These are phyloP conservation scores for Dicorynia guianensis DNA, from an alignment of 306 rosid genomes.

Conservation along the genomic window DNA sequence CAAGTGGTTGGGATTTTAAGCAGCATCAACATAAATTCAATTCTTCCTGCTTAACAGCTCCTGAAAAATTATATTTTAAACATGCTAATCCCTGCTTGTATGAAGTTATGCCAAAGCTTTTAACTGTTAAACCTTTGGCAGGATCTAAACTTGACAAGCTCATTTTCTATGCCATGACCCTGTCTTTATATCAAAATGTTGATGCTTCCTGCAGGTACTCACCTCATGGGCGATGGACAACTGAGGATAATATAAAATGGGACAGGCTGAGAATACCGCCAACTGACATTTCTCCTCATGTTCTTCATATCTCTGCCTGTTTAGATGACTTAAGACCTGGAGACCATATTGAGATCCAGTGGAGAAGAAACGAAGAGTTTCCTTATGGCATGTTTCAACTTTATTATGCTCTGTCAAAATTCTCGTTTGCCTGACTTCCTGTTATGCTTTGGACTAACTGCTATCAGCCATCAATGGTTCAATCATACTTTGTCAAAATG, in stretches of 20 bases:
- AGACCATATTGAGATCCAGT: conserved; percentile 75
- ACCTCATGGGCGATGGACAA: conserved; percentile 53
- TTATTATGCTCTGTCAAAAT: background rate
- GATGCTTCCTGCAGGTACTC: conserved; percentile 55
- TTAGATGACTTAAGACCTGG: conserved; percentile 62
- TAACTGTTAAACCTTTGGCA: background rate
- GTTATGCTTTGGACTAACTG: background rate
- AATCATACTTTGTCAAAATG: background rate
- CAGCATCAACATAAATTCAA: background rate
- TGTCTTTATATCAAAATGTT: conserved; percentile 8
- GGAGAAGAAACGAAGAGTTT: conserved; percentile 69
- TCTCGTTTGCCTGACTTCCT: background rate
- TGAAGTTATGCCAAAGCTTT: background rate
- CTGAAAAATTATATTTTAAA: background rate
- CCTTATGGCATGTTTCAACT: conserved; percentile 56
- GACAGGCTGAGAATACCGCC: conserved; percentile 69
- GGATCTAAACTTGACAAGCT: background rate
- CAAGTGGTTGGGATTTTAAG: background rate
- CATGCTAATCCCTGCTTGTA: background rate
- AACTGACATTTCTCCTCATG: conserved; percentile 51
- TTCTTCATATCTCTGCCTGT: conserved; percentile 59
- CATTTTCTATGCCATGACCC: background rate
- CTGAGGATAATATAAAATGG: conserved; percentile 65
- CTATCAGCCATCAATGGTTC: background rate
- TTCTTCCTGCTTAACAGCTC: background rate